Percentiles rank a stretch among this genome's conserved stretches.
Conservation (phyloP, 257 asterid genomes). For the Solanum chaucha region DNA sequence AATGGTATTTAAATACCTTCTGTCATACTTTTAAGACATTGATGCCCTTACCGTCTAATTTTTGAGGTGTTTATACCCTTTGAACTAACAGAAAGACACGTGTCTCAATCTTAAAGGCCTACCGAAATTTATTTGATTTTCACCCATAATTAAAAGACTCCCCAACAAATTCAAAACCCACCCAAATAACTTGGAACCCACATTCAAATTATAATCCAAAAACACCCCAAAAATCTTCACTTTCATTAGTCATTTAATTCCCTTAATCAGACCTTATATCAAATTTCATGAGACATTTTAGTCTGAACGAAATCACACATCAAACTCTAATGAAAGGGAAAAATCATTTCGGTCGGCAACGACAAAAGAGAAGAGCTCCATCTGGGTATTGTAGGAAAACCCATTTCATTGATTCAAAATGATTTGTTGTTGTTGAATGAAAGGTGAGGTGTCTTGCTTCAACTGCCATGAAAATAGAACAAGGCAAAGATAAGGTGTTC, state of each 20-base stretch:
- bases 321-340: conserved; percentile 17
- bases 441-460: conserved; percentile 55
- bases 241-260: neutral
- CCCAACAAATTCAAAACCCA: no score
- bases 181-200: no score
- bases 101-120: no score
- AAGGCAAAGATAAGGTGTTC: neutral
- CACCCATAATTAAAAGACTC: no score
- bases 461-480: conserved; percentile 38
- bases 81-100: no score
- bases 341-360: conserved; percentile 8
- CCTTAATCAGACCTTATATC: neutral
- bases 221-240: neutral
- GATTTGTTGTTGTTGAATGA: conserved; percentile 20
- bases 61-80: no score
- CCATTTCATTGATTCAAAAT: conserved; percentile 14
- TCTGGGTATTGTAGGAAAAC: conserved; percentile 19
- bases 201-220: no score
- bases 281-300: conserved; percentile 19
- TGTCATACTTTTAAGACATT: no score
- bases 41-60: no score
- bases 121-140: no score
- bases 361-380: conserved; percentile 21
- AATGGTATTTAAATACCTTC: no score
- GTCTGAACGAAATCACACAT: conserved; percentile 27